Conservation (phyloP, 2,329 filamentous ascomycete genomes). For the Aspergillus sp. region DNA sequence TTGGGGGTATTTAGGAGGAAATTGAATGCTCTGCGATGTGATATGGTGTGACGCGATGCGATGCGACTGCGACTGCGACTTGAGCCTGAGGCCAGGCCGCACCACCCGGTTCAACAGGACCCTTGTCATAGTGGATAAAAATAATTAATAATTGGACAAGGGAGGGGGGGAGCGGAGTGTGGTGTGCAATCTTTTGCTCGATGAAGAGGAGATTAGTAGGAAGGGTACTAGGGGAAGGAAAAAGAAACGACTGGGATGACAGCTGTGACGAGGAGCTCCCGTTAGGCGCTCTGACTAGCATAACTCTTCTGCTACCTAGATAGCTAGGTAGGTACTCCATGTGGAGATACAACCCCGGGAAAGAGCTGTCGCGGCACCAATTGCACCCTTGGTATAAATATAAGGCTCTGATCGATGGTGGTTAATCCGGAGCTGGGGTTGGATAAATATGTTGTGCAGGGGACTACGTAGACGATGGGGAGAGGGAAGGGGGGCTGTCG, state of each 20-base stretch:
- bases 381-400: background rate
- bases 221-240: background rate
- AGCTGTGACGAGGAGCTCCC: background rate
- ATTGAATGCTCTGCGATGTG: background rate
- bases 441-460: background rate
- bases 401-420: background rate
- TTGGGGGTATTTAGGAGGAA: background rate
- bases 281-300: background rate
- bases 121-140: constrained; percentile 3
- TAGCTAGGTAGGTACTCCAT: background rate
- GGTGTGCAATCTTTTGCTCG: background rate
- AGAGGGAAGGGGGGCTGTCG: background rate
- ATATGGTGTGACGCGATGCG: background rate
- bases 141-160: background rate
- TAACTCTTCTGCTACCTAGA: background rate
- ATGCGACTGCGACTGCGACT: background rate
- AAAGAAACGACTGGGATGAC: background rate
- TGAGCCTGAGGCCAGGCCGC: background rate
- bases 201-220: background rate
- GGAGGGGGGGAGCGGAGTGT: too few species aligned
- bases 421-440: background rate
- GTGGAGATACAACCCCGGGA: background rate
- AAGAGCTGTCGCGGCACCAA: constrained; percentile 10
- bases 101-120: constrained; percentile 12
- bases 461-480: background rate